phyloP scores from a whole-genome alignment of 2,329 filamentous ascomycete species.

The Orbilia oligospora region DNA sequence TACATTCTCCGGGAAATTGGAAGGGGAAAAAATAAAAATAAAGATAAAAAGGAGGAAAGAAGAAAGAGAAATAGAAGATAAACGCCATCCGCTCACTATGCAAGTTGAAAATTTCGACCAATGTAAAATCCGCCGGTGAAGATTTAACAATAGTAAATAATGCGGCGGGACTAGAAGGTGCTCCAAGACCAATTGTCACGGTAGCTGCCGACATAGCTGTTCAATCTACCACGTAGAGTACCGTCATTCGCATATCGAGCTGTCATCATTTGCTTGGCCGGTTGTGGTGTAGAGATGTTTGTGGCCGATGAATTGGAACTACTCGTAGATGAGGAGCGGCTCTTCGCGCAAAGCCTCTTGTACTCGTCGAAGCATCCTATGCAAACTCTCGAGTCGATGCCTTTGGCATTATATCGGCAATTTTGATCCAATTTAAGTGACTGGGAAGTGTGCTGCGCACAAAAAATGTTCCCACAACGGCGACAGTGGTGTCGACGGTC shows the following conservation, averaged over 20 bases:
- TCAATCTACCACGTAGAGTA: slow-evolving; percentile 54
- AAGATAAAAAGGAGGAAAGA: neutral
- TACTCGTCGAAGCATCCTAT: slow-evolving; percentile 63
- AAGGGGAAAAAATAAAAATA: neutral
- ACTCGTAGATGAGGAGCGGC: slow-evolving; percentile 62
- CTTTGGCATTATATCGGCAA: slow-evolving; percentile 63
- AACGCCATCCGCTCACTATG: slow-evolving; percentile 57
- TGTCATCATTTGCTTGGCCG: slow-evolving; percentile 63
- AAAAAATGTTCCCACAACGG: slow-evolving; percentile 64
- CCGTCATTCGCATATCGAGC: slow-evolving; percentile 60
- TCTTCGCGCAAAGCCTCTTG: slow-evolving; percentile 62
- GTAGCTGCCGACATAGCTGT: slow-evolving; percentile 64
- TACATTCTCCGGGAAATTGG: slow-evolving; percentile 45
- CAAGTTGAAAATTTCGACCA: slow-evolving; percentile 23
- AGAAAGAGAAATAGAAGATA: slow-evolving; percentile 20
- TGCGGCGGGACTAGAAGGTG: slow-evolving; percentile 62
- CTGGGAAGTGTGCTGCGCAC: slow-evolving; percentile 63
- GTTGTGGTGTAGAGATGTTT: slow-evolving; percentile 56
- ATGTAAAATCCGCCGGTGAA: slow-evolving; percentile 13
- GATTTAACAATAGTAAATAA: neutral
- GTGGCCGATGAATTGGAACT: slow-evolving; percentile 62
- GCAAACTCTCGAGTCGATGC: slow-evolving; percentile 62
- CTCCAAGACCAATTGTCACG: slow-evolving; percentile 65
- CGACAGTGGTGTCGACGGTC: slow-evolving; percentile 64
- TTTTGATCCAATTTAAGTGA: slow-evolving; percentile 63